phyloP scores from a whole-genome alignment of 805 yeast species.

The Schwanniomyces pseudopolymorphus region DNA sequence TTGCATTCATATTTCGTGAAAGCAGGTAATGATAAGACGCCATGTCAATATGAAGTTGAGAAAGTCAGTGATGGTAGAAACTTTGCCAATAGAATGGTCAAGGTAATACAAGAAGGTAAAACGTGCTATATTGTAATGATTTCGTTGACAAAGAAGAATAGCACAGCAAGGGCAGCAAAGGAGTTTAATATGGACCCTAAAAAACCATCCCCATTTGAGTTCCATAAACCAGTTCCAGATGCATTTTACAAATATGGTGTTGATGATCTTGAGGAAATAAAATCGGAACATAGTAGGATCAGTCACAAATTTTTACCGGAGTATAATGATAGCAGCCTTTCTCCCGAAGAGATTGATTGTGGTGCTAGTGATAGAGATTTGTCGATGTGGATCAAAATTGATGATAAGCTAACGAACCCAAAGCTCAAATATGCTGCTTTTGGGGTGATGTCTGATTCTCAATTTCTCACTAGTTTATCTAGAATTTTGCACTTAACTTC shows the following conservation, averaged over 20 bases:
- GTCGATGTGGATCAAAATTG: slow-evolving; percentile 31
- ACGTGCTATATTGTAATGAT: slow-evolving; percentile 33
- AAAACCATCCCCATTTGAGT: slow-evolving; percentile 29
- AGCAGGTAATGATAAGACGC: slow-evolving; percentile 31
- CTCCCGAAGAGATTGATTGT: slow-evolving; percentile 19
- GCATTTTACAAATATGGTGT: slow-evolving; percentile 21
- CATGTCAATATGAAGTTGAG: slow-evolving; percentile 34
- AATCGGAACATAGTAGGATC: slow-evolving; percentile 13
- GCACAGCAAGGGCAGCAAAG: slow-evolving; percentile 12
- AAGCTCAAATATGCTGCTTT: slow-evolving; percentile 29
- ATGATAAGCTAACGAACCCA: slow-evolving; percentile 11
- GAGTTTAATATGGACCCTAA: slow-evolving; percentile 16
- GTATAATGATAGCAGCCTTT: slow-evolving; percentile 19
- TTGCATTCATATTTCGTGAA: slow-evolving; percentile 40
- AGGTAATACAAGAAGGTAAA: slow-evolving; percentile 29
- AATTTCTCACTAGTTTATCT: slow-evolving; percentile 28
- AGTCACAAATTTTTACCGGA: slow-evolving; percentile 24
- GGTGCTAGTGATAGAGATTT: slow-evolving; percentile 30
- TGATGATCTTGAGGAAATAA: slow-evolving; percentile 10
- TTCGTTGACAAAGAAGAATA: slow-evolving; percentile 34
- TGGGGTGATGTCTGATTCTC: slow-evolving; percentile 33
- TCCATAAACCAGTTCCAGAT: slow-evolving; percentile 22
- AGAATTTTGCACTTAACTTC: slow-evolving; percentile 28
- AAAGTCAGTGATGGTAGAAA: slow-evolving; percentile 32
- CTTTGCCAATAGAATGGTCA: slow-evolving; percentile 33